These are phyloP conservation scores for Huntiella bhutanensis DNA, from an alignment of 2,329 filamentous ascomycete species.

Conservation along the genomic window DNA sequence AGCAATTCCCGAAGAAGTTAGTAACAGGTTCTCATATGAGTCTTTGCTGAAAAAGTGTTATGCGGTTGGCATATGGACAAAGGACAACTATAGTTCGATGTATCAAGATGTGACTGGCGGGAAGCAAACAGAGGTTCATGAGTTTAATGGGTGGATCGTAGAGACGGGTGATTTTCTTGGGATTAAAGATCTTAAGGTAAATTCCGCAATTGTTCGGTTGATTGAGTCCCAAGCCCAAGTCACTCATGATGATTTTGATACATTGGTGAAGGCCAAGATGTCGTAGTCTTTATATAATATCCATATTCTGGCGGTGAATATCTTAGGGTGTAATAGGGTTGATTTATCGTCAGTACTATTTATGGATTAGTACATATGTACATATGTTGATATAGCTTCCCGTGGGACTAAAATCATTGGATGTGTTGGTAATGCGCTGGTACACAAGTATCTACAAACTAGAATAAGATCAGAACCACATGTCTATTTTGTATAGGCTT, in stretches of 20 bases:
- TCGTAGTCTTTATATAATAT: background rate
- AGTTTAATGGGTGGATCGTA: slow-evolving; percentile 41
- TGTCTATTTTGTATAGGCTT: too few relatives aligned
- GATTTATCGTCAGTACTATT: too few relatives aligned
- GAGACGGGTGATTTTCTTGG: slow-evolving; percentile 25
- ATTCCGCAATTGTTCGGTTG: slow-evolving; percentile 24
- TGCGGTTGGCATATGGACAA: slow-evolving; percentile 21
- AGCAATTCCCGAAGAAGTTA: slow-evolving; percentile 15
- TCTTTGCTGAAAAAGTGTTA: slow-evolving; percentile 21
- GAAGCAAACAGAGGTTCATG: slow-evolving; percentile 34
- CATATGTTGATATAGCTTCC: too few relatives aligned
- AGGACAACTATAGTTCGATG: slow-evolving; percentile 41
- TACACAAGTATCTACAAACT: too few relatives aligned
- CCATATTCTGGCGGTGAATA: background rate
- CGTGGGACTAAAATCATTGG: too few relatives aligned
- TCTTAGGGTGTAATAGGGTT: too few relatives aligned
- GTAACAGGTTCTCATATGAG: slow-evolving; percentile 25
- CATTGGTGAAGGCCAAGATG: slow-evolving; percentile 4
- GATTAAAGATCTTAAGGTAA: slow-evolving; percentile 19
- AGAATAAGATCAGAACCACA: too few relatives aligned
- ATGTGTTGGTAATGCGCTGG: too few relatives aligned
- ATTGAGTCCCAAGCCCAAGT: slow-evolving; percentile 19
- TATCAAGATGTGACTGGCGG: slow-evolving; percentile 36
- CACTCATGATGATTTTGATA: slow-evolving; percentile 5
- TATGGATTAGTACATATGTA: too few relatives aligned